Evolutionary conservation across 2,329 filamentous ascomycete genomes (phyloP), one percentile per base, ranked within the genome.

Genomic region (Venturia oleaginea): DNA sequence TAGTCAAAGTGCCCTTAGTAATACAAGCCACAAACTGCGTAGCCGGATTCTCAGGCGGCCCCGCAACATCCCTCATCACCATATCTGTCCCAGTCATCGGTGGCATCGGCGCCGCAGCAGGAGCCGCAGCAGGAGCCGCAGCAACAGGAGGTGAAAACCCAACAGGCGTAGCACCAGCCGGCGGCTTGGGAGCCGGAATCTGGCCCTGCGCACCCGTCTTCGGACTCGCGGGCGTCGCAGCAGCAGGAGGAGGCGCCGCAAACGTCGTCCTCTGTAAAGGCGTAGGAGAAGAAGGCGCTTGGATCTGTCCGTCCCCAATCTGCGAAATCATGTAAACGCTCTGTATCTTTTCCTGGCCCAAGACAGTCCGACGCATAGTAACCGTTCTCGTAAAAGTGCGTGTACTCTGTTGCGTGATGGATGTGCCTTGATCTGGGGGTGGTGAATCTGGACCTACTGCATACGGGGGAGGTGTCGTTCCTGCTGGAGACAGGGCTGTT

Each of bases 1-100:
- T 76, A 32, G 83, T 82, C 22, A 93, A 81, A 2, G 55, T 60
- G 1, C 43, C 34, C 4, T 32, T 32, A 3, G 51, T 57, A 10
- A 34, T 2, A 22, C 51, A 57, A 32, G 27, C 17, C 4, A 57
- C 51, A 34, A 57, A 34, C 19, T 57, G 51, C 15, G 51, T 34
- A 11, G 51, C 13, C 27, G 51, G 51, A 7, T 34, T 19, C 15
- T 57, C 51, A 34, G 51, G 27, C 27, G 51, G 27, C 2, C 15
- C 51, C 19, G 4, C 7, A 57, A 15, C 24, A 19, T 34, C 30
- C 15, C 30, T 34, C 19, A 8, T 57, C 51, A 8, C 34, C 51
- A 57, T 34, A 34, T 3, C n/a, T 30, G 34, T 57, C 3, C 15
- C 51, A 15, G 27, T 15, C 30, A 34, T 19, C 15, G 27, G 27